Evolutionary conservation across 75 land plant species (phyloP).

Genomic region (Selaginella tamariscina): DNA sequence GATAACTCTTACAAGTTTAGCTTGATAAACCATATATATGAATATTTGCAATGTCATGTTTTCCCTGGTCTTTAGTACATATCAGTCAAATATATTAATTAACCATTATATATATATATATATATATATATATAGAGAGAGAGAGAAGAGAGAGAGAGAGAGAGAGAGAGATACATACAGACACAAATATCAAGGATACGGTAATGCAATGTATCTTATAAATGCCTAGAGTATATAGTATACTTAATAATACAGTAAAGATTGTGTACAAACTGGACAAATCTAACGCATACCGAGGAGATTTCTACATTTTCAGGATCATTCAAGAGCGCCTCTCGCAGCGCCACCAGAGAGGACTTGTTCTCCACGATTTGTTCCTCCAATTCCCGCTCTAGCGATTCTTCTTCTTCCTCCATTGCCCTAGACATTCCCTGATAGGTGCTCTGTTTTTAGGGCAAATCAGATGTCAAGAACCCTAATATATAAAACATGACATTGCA

Average conservation of each 20-base stretch:
- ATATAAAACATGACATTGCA: too few relatives aligned
- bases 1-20: not conserved
- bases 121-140: too few relatives aligned
- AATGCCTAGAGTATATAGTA: not conserved
- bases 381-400: conserved; percentile 50
- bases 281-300: conserved; percentile 19
- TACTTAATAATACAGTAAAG: not conserved
- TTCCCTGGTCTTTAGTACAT: too few relatives aligned
- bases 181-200: not conserved
- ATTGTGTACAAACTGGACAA: not conserved
- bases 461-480: too few relatives aligned
- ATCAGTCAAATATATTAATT: too few relatives aligned
- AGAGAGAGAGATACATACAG: too few relatives aligned
- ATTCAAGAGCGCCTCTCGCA: conserved; percentile 50
- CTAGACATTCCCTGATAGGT: too few relatives aligned
- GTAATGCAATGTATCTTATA: not conserved
- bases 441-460: too few relatives aligned
- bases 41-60: too few relatives aligned
- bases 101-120: too few relatives aligned
- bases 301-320: conserved; percentile 73
- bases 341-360: conserved; percentile 44
- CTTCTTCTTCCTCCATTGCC: conserved; percentile 33
- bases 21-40: too few relatives aligned
- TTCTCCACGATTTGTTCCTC: conserved; percentile 63
- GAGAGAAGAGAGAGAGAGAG: too few relatives aligned